A percentile compares a stretch with the other conserved stretches of the same genome.
These are phyloP conservation scores for Entamoeba dispar DNA, from an alignment of 208 protist genomes.

Conservation along the genomic window DNA sequence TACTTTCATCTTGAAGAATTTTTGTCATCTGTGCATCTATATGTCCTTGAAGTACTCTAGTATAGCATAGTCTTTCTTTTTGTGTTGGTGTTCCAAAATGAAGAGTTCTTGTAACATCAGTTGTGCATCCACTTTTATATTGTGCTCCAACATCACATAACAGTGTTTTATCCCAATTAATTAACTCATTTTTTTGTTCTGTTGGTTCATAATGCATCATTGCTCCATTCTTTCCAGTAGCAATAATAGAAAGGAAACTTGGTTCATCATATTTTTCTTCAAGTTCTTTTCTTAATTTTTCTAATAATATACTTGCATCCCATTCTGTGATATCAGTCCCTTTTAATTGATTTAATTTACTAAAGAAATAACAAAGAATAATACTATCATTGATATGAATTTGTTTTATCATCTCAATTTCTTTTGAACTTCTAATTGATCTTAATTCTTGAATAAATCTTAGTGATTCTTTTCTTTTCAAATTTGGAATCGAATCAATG, in stretches of 20 bases:
- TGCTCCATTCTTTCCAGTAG: not conserved
- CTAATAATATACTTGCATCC: not conserved
- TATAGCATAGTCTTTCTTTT: not conserved
- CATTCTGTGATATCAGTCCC: not conserved
- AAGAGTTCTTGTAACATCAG: not conserved
- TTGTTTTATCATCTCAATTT: not conserved
- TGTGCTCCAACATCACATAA: constrained; percentile 1
- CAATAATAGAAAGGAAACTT: constrained; percentile 6
- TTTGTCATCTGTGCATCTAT: not conserved
- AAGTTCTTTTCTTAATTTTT: not conserved
- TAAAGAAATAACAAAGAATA: not conserved
- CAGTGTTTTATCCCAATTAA: not conserved
- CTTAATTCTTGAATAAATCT: not conserved
- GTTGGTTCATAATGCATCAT: not conserved
- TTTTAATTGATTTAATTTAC: not conserved
- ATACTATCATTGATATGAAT: not conserved
- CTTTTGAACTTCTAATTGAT: not conserved
- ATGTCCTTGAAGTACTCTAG: not conserved
- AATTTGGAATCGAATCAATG: not conserved
- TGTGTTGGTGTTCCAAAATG: not conserved
- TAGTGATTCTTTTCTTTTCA: not conserved
- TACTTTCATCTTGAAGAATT: not conserved
- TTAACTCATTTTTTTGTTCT: not conserved
- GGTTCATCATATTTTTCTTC: not conserved
- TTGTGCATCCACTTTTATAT: not conserved